Evolutionary conservation across 805 yeast species (phyloP).

Genomic region (Metschnikowia sp.): DNA sequence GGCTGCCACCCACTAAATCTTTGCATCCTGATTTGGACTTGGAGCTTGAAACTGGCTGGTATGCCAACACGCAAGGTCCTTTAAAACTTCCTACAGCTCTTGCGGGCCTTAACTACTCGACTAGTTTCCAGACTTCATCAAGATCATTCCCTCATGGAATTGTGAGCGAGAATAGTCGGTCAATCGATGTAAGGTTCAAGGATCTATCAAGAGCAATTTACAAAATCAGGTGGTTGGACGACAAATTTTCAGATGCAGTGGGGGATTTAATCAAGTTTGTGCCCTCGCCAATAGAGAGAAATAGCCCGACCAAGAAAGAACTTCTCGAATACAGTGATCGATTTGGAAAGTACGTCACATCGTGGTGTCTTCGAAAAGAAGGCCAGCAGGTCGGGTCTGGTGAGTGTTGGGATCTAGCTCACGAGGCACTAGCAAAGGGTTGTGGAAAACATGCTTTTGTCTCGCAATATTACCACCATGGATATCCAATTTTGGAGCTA

Average conservation of each 20-base stretch:
- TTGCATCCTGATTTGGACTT: constrained; percentile 39
- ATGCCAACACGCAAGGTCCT: constrained; percentile 26
- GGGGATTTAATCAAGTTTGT: constrained; percentile 28
- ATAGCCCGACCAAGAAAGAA: constrained; percentile 28
- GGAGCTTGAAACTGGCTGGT: constrained; percentile 48
- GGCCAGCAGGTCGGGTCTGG: constrained; percentile 53
- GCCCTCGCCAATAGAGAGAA: constrained; percentile 42
- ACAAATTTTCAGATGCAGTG: constrained; percentile 19
- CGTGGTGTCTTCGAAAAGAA: constrained; percentile 49
- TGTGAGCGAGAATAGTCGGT: constrained; percentile 19
- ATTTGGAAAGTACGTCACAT: constrained; percentile 52
- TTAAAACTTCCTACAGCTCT: constrained; percentile 37
- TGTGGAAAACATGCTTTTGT: constrained; percentile 59
- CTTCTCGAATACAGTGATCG: constrained; percentile 32
- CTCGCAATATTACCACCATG: constrained; percentile 46
- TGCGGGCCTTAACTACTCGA: constrained; percentile 31
- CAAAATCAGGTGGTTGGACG: constrained; percentile 39
- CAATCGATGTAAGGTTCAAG: constrained; percentile 34
- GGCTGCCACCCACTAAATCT: constrained; percentile 7
- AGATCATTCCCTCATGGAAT: constrained; percentile 4
- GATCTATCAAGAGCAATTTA: constrained; percentile 41
- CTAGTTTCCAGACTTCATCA: constrained; percentile 17
- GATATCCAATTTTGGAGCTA: constrained; percentile 37
- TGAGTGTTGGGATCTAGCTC: constrained; percentile 62
- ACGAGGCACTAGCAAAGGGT: constrained; percentile 49